Conservation (phyloP, 2,329 filamentous ascomycete genomes). For the Pseudocercospora fijiensis region DNA sequence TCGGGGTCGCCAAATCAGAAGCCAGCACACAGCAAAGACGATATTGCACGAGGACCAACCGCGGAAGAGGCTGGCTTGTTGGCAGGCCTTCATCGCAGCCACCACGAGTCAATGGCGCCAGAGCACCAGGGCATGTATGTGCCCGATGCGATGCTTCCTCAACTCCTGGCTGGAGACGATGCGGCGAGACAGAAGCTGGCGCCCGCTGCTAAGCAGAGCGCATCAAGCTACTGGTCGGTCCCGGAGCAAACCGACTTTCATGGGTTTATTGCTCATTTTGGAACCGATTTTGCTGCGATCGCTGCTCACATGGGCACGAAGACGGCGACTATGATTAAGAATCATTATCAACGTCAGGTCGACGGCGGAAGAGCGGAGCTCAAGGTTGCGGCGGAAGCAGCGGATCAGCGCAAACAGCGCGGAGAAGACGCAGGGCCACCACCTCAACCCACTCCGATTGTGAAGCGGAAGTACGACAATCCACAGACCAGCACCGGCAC, state of each 20-base stretch:
- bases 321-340: conserved; percentile 78
- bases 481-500: conserved; percentile 38
- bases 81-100: conserved; percentile 31
- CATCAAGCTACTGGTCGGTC: conserved; percentile 83
- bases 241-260: conserved; percentile 77
- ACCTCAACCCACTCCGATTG: conserved; percentile 50
- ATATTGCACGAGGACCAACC: conserved; percentile 26
- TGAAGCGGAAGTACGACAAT: conserved; percentile 50
- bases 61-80: conserved; percentile 38
- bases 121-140: conserved; percentile 27
- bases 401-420: conserved; percentile 43
- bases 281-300: conserved; percentile 75
- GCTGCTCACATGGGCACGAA: conserved; percentile 79
- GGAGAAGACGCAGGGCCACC: conserved; percentile 51
- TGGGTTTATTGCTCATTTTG: conserved; percentile 68
- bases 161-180: conserved; percentile 24
- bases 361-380: conserved; percentile 47
- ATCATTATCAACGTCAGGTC: conserved; percentile 50
- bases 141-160: conserved; percentile 12
- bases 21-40: conserved; percentile 33
- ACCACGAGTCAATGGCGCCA: conserved; percentile 19
- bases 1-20: conserved; percentile 37
- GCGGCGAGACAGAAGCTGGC: conserved; percentile 26
- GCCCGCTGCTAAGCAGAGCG: conserved; percentile 32
- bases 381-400: conserved; percentile 43